A percentile compares a stretch with the other conserved stretches of the same genome.
These are phyloP conservation scores for Abrus pulchellus DNA, from an alignment of 306 rosid species.

Conservation along the genomic window DNA sequence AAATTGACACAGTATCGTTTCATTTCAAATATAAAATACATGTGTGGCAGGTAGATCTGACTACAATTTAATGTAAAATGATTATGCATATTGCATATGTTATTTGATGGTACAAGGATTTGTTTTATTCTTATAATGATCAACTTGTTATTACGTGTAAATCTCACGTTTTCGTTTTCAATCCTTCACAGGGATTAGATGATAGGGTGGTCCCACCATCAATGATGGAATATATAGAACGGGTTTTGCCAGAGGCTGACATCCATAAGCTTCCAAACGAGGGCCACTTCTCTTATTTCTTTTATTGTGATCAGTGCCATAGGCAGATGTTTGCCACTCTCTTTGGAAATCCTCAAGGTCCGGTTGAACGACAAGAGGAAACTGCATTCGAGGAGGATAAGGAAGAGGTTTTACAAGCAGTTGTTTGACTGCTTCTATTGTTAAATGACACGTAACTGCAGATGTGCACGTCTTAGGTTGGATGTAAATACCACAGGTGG, in stretches of 20 bases:
- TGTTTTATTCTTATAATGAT: background rate
- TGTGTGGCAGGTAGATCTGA: background rate
- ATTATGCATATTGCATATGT: too few species aligned
- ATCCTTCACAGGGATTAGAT: constrained; percentile 80
- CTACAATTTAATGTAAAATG: background rate
- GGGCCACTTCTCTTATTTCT: constrained; percentile 91
- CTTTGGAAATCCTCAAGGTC: constrained; percentile 86
- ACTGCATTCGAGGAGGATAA: constrained; percentile 52
- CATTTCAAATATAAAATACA: background rate
- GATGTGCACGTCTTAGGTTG: constrained; percentile 46
- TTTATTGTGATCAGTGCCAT: constrained; percentile 88
- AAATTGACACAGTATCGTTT: background rate
- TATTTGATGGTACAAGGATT: background rate
- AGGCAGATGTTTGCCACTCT: constrained; percentile 73
- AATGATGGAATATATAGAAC: constrained; percentile 67
- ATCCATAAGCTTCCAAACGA: constrained; percentile 87
- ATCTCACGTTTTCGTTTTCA: constrained; percentile 35
- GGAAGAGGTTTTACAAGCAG: constrained; percentile 41
- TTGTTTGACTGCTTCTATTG: constrained; percentile 43
- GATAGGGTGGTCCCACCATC: constrained; percentile 85
- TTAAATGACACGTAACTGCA: constrained; percentile 47
- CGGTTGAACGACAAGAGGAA: constrained; percentile 52
- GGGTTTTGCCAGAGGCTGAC: constrained; percentile 77
- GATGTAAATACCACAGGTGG: constrained; percentile 72
- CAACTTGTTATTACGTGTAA: constrained; percentile 3